Percentiles rank a stretch among this genome's conserved stretches.
These are phyloP conservation scores for Phytophthora pseudosyringae DNA, from an alignment of 352 stramenopile genomes.

Conservation along the genomic window DNA sequence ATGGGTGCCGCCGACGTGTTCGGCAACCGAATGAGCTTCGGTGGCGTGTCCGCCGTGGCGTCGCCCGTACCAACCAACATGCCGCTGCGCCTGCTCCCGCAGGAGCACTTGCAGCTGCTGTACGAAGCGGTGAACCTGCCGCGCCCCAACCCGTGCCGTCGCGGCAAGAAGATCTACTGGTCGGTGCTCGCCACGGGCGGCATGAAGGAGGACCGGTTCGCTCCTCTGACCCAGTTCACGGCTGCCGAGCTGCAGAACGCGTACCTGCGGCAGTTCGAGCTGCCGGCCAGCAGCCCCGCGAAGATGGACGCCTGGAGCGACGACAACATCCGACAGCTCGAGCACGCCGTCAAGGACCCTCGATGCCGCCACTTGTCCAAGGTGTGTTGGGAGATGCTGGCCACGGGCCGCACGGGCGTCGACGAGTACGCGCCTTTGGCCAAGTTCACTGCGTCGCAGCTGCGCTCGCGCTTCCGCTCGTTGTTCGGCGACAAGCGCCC, in stretches of 20 bases:
- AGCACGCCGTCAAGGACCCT: conserved; percentile 73
- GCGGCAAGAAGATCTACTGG: conserved; percentile 81
- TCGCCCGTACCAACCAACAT: conserved; percentile 35
- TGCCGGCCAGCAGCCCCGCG: conserved; percentile 46
- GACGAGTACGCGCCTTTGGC: conserved; percentile 71
- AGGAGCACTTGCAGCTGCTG: conserved; percentile 63
- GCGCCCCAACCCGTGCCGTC: conserved; percentile 73
- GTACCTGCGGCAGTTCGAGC: conserved; percentile 71
- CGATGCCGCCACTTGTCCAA: conserved; percentile 78
- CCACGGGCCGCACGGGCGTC: conserved; percentile 70
- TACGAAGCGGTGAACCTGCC: conserved; percentile 79
- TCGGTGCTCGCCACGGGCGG: conserved; percentile 69
- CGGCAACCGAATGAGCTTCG: conserved; percentile 38
- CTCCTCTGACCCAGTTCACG: conserved; percentile 63
- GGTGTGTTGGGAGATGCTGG: conserved; percentile 83
- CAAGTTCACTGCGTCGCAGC: conserved; percentile 80
- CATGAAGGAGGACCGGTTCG: conserved; percentile 73
- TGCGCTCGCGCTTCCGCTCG: conserved; percentile 79
- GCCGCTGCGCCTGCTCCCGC: conserved; percentile 52
- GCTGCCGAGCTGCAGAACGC: conserved; percentile 72
- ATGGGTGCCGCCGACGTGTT: conserved; percentile 22
- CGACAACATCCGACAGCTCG: conserved; percentile 73
- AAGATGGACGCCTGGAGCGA: conserved; percentile 75
- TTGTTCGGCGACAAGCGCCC: conserved; percentile 81
- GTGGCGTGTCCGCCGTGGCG: conserved; percentile 21